Percentiles rank a stretch among this genome's conserved stretches.
These are phyloP conservation scores for Elongisporangium undulatum DNA, from an alignment of 352 stramenopile genomes.

Conservation along the genomic window DNA sequence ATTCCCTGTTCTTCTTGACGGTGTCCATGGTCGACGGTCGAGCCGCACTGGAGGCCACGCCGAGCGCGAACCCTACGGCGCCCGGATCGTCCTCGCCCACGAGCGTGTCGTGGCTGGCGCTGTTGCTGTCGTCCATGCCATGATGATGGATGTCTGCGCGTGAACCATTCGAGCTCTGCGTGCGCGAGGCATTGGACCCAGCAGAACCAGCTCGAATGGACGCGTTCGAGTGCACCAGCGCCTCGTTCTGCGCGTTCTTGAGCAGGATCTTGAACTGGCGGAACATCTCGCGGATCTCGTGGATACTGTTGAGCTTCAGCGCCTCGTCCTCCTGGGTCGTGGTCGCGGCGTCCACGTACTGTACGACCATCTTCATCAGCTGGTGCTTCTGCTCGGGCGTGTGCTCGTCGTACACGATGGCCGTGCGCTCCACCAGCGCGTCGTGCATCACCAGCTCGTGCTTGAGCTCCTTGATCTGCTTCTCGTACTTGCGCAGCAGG, in stretches of 20 bases:
- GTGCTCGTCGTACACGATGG: constrained; percentile 86
- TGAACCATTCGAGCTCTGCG: constrained; percentile 45
- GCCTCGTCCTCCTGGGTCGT: constrained; percentile 71
- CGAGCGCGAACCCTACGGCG: constrained; percentile 50
- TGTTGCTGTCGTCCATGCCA: constrained; percentile 11
- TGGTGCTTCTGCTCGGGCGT: constrained; percentile 88
- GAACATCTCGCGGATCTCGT: constrained; percentile 91
- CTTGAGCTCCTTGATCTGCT: constrained; percentile 90
- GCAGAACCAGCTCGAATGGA: constrained; percentile 40
- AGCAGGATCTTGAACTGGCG: constrained; percentile 89
- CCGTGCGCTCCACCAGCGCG: constrained; percentile 84
- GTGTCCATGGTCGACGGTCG: constrained; percentile 66
- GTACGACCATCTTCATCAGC: constrained; percentile 62
- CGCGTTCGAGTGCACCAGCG: constrained; percentile 10
- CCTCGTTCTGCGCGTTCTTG: constrained; percentile 46
- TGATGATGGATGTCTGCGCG: constrained; percentile 29
- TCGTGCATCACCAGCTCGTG: constrained; percentile 94
- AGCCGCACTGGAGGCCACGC: constrained; percentile 42
- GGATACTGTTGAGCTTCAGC: constrained; percentile 77
- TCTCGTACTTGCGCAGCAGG: constrained; percentile 88
- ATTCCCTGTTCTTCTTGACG: constrained; percentile 29
- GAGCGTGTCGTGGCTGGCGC: constrained; percentile 23
- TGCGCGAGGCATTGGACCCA: constrained; percentile 42
- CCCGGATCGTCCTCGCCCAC: constrained; percentile 59
- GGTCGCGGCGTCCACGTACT: constrained; percentile 70